Percentiles rank a stretch among this genome's conserved stretches.
Conservation (phyloP, 192 early-diverging fungal genomes). For the Coemansia sp. region DNA sequence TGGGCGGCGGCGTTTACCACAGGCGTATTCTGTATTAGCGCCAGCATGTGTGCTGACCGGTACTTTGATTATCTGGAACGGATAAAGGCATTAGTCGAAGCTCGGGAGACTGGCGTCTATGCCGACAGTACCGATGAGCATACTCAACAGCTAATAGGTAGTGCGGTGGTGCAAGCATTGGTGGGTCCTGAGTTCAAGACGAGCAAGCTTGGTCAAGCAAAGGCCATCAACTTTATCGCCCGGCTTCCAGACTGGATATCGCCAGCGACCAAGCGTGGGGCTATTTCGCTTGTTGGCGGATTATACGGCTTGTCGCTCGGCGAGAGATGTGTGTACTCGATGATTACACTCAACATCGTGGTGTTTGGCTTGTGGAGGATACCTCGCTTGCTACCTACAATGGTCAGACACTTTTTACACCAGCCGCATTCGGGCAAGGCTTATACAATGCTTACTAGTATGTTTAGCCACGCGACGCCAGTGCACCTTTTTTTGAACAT, state of each 20-base stretch:
- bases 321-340: slow-evolving; percentile 33
- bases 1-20: slow-evolving; percentile 36
- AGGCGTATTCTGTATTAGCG: slow-evolving; percentile 30
- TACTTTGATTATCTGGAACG: not conserved
- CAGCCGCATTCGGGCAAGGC: slow-evolving; percentile 66
- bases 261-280: slow-evolving; percentile 27
- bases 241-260: slow-evolving; percentile 37
- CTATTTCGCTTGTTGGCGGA: slow-evolving; percentile 10
- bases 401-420: slow-evolving; percentile 78
- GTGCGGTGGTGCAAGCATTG: slow-evolving; percentile 16
- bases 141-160: slow-evolving; percentile 24
- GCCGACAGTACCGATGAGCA: not conserved
- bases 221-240: slow-evolving; percentile 25
- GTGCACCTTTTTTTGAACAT: slow-evolving; percentile 83
- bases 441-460: slow-evolving; percentile 77
- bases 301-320: slow-evolving; percentile 25
- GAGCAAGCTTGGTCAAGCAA: slow-evolving; percentile 17
- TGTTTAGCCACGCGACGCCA: slow-evolving; percentile 74
- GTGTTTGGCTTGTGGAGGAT: slow-evolving; percentile 83
- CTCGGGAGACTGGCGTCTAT: not conserved
- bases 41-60: slow-evolving; percentile 7
- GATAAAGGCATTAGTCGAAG: not conserved
- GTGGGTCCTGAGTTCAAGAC: slow-evolving; percentile 18
- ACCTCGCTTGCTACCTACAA: slow-evolving; percentile 66
- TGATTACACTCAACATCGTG: slow-evolving; percentile 69